phyloP scores from a whole-genome alignment of 2,329 filamentous ascomycete species.

The Mycosphaerella sp. region DNA sequence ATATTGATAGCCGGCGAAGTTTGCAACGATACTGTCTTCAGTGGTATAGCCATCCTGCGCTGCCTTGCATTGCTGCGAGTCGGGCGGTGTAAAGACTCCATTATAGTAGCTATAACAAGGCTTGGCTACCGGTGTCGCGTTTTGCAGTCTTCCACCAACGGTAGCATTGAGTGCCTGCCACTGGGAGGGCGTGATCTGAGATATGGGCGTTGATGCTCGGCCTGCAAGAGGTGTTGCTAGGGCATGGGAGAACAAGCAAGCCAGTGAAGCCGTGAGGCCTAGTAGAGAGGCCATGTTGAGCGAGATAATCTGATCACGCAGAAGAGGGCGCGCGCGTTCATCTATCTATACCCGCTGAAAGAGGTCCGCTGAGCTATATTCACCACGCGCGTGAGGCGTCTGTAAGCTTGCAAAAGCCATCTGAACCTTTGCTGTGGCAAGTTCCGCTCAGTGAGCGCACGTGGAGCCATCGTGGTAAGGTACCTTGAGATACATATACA shows the following conservation, averaged over 20 bases:
- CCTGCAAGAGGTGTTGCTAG: not conserved
- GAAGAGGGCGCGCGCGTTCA: not conserved
- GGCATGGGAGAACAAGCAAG: not conserved
- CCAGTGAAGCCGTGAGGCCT: not conserved
- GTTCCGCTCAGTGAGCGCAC: not conserved
- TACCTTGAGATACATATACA: no score
- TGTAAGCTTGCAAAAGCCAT: not conserved
- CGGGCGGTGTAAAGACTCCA: constrained; percentile 4
- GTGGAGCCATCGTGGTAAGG: no score
- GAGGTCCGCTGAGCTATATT: no score
- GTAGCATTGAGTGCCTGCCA: constrained; percentile 20
- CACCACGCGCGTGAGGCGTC: not conserved
- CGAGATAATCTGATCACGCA: not conserved
- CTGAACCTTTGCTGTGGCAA: not conserved
- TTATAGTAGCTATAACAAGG: constrained; percentile 19
- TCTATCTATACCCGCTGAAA: not conserved
- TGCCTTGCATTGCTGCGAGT: constrained; percentile 12
- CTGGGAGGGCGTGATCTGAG: constrained; percentile 13
- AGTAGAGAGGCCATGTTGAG: not conserved
- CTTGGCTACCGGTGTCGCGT: constrained; percentile 15
- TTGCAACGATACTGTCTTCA: constrained; percentile 12
- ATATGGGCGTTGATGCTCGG: not conserved
- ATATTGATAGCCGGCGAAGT: constrained; percentile 18
- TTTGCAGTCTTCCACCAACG: constrained; percentile 13
- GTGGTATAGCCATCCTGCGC: constrained; percentile 15